A percentile compares a stretch with the other conserved stretches of the same genome.
These are phyloP conservation scores for Verticillium nubilum DNA, from an alignment of 2,329 filamentous ascomycete genomes.

Conservation along the genomic window DNA sequence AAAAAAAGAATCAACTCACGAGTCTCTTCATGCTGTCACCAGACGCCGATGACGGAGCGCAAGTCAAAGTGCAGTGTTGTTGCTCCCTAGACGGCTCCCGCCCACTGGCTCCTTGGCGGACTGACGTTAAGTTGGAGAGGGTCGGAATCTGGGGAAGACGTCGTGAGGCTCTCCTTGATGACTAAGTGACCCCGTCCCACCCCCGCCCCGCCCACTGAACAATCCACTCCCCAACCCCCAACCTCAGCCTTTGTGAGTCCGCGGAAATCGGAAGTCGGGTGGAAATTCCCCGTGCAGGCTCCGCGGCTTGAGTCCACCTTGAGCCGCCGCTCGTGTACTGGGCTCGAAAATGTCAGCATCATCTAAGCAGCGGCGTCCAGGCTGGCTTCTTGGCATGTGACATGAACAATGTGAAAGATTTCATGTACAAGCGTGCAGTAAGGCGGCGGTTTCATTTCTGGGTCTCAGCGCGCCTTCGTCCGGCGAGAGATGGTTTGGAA, in stretches of 20 bases:
- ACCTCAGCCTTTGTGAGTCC: background rate
- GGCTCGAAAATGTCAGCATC: background rate
- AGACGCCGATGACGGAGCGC: background rate
- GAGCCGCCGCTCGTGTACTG: background rate
- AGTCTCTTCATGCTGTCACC: no score
- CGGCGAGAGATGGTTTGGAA: no score
- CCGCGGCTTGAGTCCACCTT: background rate
- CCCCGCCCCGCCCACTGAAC: background rate
- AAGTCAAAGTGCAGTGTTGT: background rate
- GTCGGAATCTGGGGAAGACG: background rate
- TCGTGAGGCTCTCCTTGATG: background rate
- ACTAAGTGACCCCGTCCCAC: background rate
- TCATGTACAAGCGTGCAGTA: no score
- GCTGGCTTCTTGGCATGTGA: background rate
- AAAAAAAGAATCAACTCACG: background rate
- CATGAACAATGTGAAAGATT: no score
- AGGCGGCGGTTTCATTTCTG: no score
- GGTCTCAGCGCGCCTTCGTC: no score
- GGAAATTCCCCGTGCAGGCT: background rate
- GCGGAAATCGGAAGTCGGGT: background rate
- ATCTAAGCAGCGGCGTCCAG: background rate
- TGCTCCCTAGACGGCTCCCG: background rate
- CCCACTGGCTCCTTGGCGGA: background rate
- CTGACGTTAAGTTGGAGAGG: background rate
- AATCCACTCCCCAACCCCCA: no score